Base-by-base conservation (phyloP, 768 basidiomycete species). In the Neoboletus magnificus region DNA sequence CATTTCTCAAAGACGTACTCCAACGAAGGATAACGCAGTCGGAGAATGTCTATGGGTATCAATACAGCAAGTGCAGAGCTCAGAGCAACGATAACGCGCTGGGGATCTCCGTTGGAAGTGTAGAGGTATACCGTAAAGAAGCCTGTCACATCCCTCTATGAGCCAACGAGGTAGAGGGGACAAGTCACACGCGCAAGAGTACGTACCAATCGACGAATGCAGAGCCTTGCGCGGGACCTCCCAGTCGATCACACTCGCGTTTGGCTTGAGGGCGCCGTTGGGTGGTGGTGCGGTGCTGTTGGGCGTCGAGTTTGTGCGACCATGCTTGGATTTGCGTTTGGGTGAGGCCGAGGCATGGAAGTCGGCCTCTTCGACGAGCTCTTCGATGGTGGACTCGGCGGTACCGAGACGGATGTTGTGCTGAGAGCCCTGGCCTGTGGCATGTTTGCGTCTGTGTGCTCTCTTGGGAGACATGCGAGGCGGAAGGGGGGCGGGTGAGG, bases 151-250 rank as follows among this genome's bases (percentile, higher is more conserved):
- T 53, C 48, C 39, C 23, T 22, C 46, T 25, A 18, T 58, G 48
- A 63, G 49, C 44, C 41, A 42, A 25, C 5, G 15, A 48, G 29
- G 50, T 11, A 45, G 27, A 22, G 42, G 37, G 39, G n/a, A 25
- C 25, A 3, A 4, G 52, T 37, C 53, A 64, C 51, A 30, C 35
- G 50, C 18, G 16, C 32, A 52, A 37, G 36, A n/a, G 47, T 50
- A 78, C 85, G 30, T 39, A 91, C 93, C 93, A 57, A 96, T 96
- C 4, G 89, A 91, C 13, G 89, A 88, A 71, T 97, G 94, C 42
- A 97, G 69, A 11, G 82, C 72, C 71, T 97, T 97, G 60, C 94
- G 75, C 1, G 94, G 94, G 48, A 97, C 86, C 72, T 97, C 94
- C 86, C 88, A 93, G 72, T 94, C 89, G 30, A 90, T 60, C 12